These are phyloP conservation scores for Saccharomycopsis selenospora DNA, from an alignment of 805 yeast species.

Conservation along the genomic window DNA sequence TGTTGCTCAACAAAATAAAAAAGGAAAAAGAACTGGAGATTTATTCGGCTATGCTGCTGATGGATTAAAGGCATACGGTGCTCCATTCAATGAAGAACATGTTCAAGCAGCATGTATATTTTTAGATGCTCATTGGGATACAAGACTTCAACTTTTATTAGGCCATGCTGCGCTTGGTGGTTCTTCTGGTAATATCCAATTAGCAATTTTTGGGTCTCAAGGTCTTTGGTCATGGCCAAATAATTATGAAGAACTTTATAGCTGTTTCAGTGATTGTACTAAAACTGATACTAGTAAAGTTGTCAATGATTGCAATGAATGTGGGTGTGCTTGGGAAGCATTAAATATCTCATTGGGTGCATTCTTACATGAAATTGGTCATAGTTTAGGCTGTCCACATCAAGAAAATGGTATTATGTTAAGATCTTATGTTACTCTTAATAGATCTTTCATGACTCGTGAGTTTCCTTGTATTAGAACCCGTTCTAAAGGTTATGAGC, in stretches of 20 bases:
- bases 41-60: constrained; percentile 74
- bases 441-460: constrained; percentile 71
- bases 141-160: constrained; percentile 44
- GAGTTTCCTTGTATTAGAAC: constrained; percentile 56
- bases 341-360: constrained; percentile 84
- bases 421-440: constrained; percentile 73
- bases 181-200: constrained; percentile 55
- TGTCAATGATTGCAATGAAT: constrained; percentile 84
- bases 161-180: constrained; percentile 97
- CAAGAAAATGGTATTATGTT: constrained; percentile 87
- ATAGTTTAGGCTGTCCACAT: constrained; percentile 85
- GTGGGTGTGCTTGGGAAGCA: constrained; percentile 89
- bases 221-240: constrained; percentile 90
- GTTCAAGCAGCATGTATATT: constrained; percentile 80
- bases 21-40: constrained; percentile 68
- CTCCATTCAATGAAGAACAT: constrained; percentile 45
- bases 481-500: constrained; percentile 39
- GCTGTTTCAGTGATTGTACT: constrained; percentile 68
- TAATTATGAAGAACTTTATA: constrained; percentile 61
- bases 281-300: constrained; percentile 56
- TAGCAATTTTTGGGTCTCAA: constrained; percentile 93
- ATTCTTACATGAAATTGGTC: constrained; percentile 93
- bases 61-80: constrained; percentile 51
- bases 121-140: constrained; percentile 82
- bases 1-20: constrained; percentile 76